Percentiles rank a stretch among this genome's conserved stretches.
phyloP scores from a whole-genome alignment of 768 basidiomycete species.

The Mycena galopus region DNA sequence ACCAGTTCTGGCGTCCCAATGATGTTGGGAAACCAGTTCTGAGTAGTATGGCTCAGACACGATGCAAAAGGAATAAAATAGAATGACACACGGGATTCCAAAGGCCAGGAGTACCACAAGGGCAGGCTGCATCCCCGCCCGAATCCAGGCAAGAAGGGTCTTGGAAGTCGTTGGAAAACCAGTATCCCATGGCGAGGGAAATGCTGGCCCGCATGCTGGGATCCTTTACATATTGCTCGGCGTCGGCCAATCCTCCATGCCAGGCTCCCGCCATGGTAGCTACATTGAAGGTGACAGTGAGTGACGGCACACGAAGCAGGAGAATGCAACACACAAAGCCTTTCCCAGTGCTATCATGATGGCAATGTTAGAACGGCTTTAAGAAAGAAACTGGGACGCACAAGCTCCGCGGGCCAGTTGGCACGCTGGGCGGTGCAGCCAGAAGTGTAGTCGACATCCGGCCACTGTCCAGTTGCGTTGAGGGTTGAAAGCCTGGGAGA shows the following conservation, averaged over 20 bases:
- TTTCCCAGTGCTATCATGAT: constrained; percentile 60
- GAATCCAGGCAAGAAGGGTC: constrained; percentile 65
- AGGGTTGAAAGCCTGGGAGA: constrained; percentile 60
- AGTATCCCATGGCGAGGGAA: constrained; percentile 67
- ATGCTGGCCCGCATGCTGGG: constrained; percentile 56
- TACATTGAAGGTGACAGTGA: constrained; percentile 36
- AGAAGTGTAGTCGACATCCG: constrained; percentile 72
- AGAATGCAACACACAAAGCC: constrained; percentile 56
- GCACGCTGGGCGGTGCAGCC: constrained; percentile 74
- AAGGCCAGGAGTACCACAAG: constrained; percentile 64
- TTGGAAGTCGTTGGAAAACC: constrained; percentile 73
- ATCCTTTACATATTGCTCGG: constrained; percentile 57
- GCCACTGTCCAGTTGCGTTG: constrained; percentile 66
- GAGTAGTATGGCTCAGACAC: not conserved
- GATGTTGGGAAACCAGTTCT: constrained; percentile 80
- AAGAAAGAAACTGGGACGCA: not conserved
- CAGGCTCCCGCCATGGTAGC: constrained; percentile 69
- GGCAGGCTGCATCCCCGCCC: constrained; percentile 66
- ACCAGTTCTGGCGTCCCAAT: constrained; percentile 73
- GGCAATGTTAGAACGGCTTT: not conserved
- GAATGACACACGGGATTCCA: constrained; percentile 49
- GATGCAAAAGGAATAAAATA: not conserved
- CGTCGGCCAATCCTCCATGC: constrained; percentile 63
- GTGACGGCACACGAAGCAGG: constrained; percentile 12
- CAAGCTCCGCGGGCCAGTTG: constrained; percentile 74